Evolutionary conservation across 257 asterid species (phyloP), one percentile per base, ranked within the genome.

Genomic region (Solanum pinnatisectum): DNA sequence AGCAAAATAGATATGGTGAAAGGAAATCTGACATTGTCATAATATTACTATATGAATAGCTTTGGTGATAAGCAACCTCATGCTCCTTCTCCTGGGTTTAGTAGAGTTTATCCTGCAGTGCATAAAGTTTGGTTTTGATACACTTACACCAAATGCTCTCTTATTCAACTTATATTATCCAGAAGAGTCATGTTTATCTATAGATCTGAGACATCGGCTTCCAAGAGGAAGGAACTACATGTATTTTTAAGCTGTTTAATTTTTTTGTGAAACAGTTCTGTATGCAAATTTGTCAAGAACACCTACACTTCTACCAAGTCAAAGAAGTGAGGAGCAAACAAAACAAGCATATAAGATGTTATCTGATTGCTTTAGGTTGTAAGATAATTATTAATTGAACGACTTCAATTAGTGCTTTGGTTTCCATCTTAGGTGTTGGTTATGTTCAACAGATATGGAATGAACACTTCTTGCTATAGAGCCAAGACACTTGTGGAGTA

Each of bases 301-400:
- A 23, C 96, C 96, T 20, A 90, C 93, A 7, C 98, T 95, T 90
- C 91, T 94, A 89, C 98, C 98, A 59, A 94, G 92, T 93, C 71
- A 84, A 84, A 92, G 98, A 92, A 94, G 95, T 90, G 93, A 88
- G 91, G 98, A 95, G 89, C 98, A 95, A 89, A 90, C 94, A 88
- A 93, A 91, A 89, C 93, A 91, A 91, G 94, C 95, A 83, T 91
- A 94, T 81, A 92, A 91, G 89, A 93, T 95, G 98, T 87, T 93
- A 74, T 93, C 95, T 68, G 97, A 95, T 87, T 93, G 97, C 92
- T 95, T 92, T 94, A 94, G 97, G 98, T 94, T 59, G 89, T 76
- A 23, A 78, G 30, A 73, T 60, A 77, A 13, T 59, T 27, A 87
- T 42, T 70, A 81, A 81, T 46, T 49, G 42, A 67, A 56, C 71